Base-by-base conservation (phyloP, 306 rosid genomes). In the Vigna angularis region DNA sequence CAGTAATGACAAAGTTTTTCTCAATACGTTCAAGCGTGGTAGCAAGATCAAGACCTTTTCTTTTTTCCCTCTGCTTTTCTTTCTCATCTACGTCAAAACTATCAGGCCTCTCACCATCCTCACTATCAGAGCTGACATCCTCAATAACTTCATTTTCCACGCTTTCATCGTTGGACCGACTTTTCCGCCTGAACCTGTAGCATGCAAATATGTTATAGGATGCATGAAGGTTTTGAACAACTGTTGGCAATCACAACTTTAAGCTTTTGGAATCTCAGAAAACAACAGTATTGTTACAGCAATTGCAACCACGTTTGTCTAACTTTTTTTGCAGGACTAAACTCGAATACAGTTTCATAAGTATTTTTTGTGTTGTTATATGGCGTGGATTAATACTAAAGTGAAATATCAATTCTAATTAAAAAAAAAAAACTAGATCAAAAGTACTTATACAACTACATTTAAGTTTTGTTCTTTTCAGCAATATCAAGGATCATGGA, bases 11-110 rank as follows among this genome's bases (percentile, higher is more conserved):
- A 69, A 95, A 95, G 83, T 95, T 95, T 75, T 95, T 95, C 91
- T 95, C 99, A 9, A 95, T 95, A 75, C 99, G 98, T 78, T 95
- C 99, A 6, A 95, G 97, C 11, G 99, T 95, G 16, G 99, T 95
- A 24, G 99, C 99, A 73, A 95, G 93, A 87, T 95, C 99, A 76
- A 95, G 86, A 85, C 98, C 99, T 87, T 91, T 95, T 75, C 98
- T 82, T 93, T 88, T 95, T 80, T 91, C 97, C 85, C 87, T 95
- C 53, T 83, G 90, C 38, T 90, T 86, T 70, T 66, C 86, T 83
- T 81, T 95, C 78, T 69, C 90, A 24, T 92, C 96, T 5, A 80
- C 30, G 12, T 95, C 97, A 16, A 85, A 63, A 68, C 85, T 85
- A 12, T 82, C 88, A 11, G 84, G 85, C 69, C 83, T 80, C 70